Evolutionary conservation across 768 basidiomycete genomes (phyloP).

Genomic region (Wakefieldia striispora): DNA sequence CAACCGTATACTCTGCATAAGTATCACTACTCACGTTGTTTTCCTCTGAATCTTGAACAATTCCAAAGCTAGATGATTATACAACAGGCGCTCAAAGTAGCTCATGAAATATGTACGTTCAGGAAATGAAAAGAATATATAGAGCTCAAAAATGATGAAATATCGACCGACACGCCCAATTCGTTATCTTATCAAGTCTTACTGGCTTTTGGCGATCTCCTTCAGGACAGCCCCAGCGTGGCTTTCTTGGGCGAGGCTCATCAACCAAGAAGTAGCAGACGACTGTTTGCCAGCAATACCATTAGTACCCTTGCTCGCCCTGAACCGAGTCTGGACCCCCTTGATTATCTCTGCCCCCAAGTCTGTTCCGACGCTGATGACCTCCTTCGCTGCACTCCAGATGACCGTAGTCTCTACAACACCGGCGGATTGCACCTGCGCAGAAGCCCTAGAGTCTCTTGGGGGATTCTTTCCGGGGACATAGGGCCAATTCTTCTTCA

Average conservation of each 20-base stretch:
- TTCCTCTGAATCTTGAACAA: not conserved
- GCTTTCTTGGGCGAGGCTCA: constrained; percentile 24
- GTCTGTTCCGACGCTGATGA: constrained; percentile 9
- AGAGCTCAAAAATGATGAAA: not conserved
- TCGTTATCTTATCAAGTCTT: not conserved
- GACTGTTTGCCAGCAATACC: constrained; percentile 8
- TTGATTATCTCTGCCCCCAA: constrained; percentile 22
- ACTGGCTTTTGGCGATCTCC: constrained; percentile 11
- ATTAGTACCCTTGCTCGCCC: constrained; percentile 10
- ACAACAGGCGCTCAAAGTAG: too few relatives aligned
- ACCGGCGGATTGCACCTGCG: constrained; percentile 3
- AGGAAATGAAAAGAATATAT: not conserved
- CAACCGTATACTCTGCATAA: too few relatives aligned
- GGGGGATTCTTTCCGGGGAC: constrained; percentile 24
- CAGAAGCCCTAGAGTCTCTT: constrained; percentile 9
- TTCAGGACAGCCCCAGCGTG: constrained; percentile 21
- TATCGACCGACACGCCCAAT: not conserved
- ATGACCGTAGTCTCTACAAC: constrained; percentile 3
- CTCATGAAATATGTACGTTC: not conserved
- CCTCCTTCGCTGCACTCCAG: constrained; percentile 20
- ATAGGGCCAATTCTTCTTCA: constrained; percentile 49
- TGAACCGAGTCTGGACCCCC: constrained; percentile 16
- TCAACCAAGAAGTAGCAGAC: constrained; percentile 24
- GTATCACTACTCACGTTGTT: too few relatives aligned
- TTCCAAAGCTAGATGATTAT: too few relatives aligned